A percentile compares a stretch with the other conserved stretches of the same genome.
Evolutionary conservation across 208 protist species (phyloP).

Genomic region (Crithidia sp.): DNA sequence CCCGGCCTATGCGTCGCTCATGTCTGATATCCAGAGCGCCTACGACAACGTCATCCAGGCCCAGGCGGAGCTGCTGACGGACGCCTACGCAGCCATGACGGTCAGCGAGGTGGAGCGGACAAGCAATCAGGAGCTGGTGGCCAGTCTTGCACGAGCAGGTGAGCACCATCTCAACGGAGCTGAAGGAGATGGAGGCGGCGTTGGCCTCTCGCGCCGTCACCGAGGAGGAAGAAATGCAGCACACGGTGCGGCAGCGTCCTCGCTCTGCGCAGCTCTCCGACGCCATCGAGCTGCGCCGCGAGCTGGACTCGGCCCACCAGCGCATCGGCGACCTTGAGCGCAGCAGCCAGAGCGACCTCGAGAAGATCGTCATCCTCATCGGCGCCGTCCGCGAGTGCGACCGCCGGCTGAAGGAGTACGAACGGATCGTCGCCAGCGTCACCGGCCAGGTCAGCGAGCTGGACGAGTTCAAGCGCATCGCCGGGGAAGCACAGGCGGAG

Average conservation of each 20-base stretch:
- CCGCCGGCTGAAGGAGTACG: slow-evolving; percentile 65
- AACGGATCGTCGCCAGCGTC: slow-evolving; percentile 47
- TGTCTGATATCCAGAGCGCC: slow-evolving; percentile 73
- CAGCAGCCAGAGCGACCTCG: slow-evolving; percentile 62
- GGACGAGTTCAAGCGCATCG: slow-evolving; percentile 78
- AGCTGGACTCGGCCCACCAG: slow-evolving; percentile 42
- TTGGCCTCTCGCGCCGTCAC: slow-evolving; percentile 31
- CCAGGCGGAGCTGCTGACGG: slow-evolving; percentile 69
- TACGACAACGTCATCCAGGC: slow-evolving; percentile 86
- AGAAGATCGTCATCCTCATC: slow-evolving; percentile 84
- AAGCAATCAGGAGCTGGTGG: slow-evolving; percentile 30
- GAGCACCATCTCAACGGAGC: slow-evolving; percentile 35
- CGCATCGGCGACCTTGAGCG: slow-evolving; percentile 55
- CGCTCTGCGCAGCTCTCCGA: slow-evolving; percentile 13
- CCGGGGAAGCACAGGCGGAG: slow-evolving; percentile 78
- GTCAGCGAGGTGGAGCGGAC: slow-evolving; percentile 25
- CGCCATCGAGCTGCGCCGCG: slow-evolving; percentile 36
- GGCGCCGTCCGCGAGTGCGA: slow-evolving; percentile 79
- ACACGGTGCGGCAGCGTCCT: neutral
- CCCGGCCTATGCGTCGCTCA: slow-evolving; percentile 64
- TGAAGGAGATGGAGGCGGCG: slow-evolving; percentile 40
- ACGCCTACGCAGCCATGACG: slow-evolving; percentile 39
- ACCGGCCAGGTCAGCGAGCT: slow-evolving; percentile 69
- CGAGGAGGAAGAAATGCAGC: slow-evolving; percentile 23
- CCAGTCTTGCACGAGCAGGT: slow-evolving; percentile 45